Base-by-base conservation (phyloP, 2,329 filamentous ascomycete species). In the Trichophyton benhamiae region DNA sequence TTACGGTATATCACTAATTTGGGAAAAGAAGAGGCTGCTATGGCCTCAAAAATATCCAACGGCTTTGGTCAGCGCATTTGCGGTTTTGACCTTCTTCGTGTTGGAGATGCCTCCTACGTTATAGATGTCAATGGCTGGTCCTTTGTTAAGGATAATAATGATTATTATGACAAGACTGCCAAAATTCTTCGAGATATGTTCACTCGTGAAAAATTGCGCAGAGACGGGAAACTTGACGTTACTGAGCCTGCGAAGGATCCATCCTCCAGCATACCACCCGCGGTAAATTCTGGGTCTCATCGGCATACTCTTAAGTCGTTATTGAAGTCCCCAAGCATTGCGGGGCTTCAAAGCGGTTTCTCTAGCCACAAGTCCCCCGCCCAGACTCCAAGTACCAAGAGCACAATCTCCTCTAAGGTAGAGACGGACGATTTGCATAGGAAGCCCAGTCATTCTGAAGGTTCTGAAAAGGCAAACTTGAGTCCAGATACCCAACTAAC, bases 41-140 rank as follows among this genome's bases (percentile, higher is more conserved):
- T 95, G 76, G 95, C 95, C 3, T 85, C 88, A 65, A 92, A 88
- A 68, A 97, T 99, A 63, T 90, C 91, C 1, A 87, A 85, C 52
- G 88, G 90, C 0, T 99, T 99, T 73, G 94, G 92, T 0, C 94
- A 99, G 73, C 82, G 90, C 60, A 91, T 99, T 2, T 99, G 94
- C 71, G 94, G 94, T 0, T 99, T 99, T 69, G 94, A 99, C 72
- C 80, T 99, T 63, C 79, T 99, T 61, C 86, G 95, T 30, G 90
- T 91, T 11, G 86, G 85, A 58, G 89, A 91, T 15, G 89, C 89
- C 72, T 97, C 92, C 72, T 99, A 90, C 75, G 94, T 99, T 57
- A 99, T 99, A 67, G 94, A 99, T 69, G 94, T 99, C 68, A 99
- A 99, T 72, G 94, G 94, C 11, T 99, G 95, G 95, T 97, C 92